Percentiles rank a stretch among this genome's conserved stretches.
Evolutionary conservation across 2,329 filamentous ascomycete genomes (phyloP).

Genomic region (Alternaria viburni): DNA sequence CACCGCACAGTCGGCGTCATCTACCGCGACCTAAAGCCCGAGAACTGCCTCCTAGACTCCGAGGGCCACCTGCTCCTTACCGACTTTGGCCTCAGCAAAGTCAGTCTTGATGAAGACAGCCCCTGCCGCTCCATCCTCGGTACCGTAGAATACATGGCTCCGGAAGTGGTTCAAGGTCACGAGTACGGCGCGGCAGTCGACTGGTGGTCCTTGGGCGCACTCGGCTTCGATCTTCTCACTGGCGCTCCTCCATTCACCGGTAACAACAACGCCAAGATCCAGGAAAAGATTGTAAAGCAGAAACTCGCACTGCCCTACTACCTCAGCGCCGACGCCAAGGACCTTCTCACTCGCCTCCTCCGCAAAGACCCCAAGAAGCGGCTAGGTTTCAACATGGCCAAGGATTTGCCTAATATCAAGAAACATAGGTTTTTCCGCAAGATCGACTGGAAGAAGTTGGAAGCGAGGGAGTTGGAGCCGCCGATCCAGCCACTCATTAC

Average conservation of each 20-base stretch:
- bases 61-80: slow-evolving; percentile 93
- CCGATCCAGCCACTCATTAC: slow-evolving; percentile 94
- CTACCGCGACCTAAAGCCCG: slow-evolving; percentile 96
- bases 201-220: slow-evolving; percentile 97
- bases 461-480: slow-evolving; percentile 79
- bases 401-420: slow-evolving; percentile 85
- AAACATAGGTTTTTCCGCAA: slow-evolving; percentile 95
- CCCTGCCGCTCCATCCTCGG: slow-evolving; percentile 89
- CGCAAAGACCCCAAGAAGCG: slow-evolving; percentile 92
- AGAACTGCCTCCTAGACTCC: slow-evolving; percentile 92
- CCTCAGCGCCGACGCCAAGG: slow-evolving; percentile 88
- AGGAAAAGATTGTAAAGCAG: slow-evolving; percentile 93
- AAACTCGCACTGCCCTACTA: slow-evolving; percentile 91
- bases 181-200: slow-evolving; percentile 95
- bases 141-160: slow-evolving; percentile 98
- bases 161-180: slow-evolving; percentile 86
- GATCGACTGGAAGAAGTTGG: slow-evolving; percentile 92
- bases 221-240: slow-evolving; percentile 91
- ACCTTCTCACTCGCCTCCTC: slow-evolving; percentile 85
- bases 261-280: slow-evolving; percentile 90
- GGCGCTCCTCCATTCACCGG: slow-evolving; percentile 90
- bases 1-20: slow-evolving; percentile 92
- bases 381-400: slow-evolving; percentile 85
- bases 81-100: slow-evolving; percentile 96
- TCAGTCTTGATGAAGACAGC: slow-evolving; percentile 74